Evolutionary conservation across 345 rosid genomes (phyloP).

Genomic region (Odontarrhena argentea): DNA sequence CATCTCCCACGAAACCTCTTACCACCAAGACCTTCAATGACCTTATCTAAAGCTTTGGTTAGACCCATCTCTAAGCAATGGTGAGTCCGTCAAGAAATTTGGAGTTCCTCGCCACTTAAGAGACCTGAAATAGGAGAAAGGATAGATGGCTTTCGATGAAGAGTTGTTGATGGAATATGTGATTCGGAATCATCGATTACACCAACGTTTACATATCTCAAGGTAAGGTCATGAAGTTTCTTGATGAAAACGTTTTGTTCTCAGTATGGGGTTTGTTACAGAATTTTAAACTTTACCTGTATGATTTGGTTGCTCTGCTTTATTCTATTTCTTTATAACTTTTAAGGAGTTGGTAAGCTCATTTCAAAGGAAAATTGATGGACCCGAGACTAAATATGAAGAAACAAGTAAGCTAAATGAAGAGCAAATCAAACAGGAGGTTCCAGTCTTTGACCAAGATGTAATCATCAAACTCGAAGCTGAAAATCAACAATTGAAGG

Average conservation of each 20-base stretch:
- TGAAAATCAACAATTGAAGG: conserved; percentile 90
- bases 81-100: too few relatives aligned
- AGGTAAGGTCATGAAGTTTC: conserved; percentile 50
- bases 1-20: too few relatives aligned
- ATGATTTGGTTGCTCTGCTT: conserved; percentile 13
- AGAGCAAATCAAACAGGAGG: conserved; percentile 51
- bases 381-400: conserved; percentile 68
- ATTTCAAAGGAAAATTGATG: conserved; percentile 68
- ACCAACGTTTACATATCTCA: too few relatives aligned
- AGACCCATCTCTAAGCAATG: too few relatives aligned
- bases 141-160: too few relatives aligned
- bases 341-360: conserved; percentile 64
- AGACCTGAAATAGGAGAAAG: too few relatives aligned
- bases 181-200: too few relatives aligned
- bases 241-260: conserved; percentile 13
- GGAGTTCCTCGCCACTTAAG: too few relatives aligned
- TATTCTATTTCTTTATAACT: conserved; percentile 11
- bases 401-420: conserved; percentile 56
- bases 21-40: too few relatives aligned
- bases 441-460: conserved; percentile 59
- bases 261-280: conserved; percentile 9
- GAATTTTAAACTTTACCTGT: neutral
- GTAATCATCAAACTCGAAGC: conserved; percentile 59
- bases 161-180: too few relatives aligned
- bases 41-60: too few relatives aligned